Evolutionary conservation across 345 rosid species (phyloP).

Genomic region (Moringa oleifera): DNA sequence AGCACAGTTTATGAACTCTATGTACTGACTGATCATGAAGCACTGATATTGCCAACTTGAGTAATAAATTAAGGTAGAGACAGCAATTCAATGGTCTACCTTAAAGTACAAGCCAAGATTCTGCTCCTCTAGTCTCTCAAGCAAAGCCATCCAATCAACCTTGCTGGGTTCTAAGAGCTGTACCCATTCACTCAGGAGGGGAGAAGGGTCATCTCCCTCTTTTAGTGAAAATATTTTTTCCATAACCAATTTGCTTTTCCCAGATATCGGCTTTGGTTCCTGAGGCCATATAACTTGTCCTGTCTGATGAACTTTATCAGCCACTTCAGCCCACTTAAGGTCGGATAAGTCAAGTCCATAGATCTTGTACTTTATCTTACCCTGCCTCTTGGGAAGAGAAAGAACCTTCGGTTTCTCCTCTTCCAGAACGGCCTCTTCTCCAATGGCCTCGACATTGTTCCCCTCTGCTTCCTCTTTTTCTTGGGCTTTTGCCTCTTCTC

Average conservation of each 20-base stretch:
- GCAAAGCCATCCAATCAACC: constrained; percentile 77
- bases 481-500: constrained; percentile 29
- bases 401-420: constrained; percentile 36
- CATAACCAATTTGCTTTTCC: constrained; percentile 59
- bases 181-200: constrained; percentile 59
- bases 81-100: constrained; percentile 31
- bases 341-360: constrained; percentile 91
- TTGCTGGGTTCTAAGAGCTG: constrained; percentile 74
- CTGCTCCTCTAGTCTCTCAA: constrained; percentile 52
- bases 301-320: constrained; percentile 62
- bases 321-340: constrained; percentile 68
- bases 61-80: background rate
- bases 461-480: constrained; percentile 28
- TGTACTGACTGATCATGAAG: background rate
- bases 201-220: constrained; percentile 67
- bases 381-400: constrained; percentile 79
- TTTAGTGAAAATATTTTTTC: constrained; percentile 64
- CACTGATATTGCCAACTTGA: background rate
- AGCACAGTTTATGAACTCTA: background rate
- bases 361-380: constrained; percentile 78
- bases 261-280: constrained; percentile 69
- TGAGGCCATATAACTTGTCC: constrained; percentile 54
- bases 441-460: constrained; percentile 19
- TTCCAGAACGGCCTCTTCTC: constrained; percentile 18
- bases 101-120: constrained; percentile 43